Evolutionary conservation across 129 eudicot genomes (phyloP).

Genomic region (Calendula officinalis): DNA sequence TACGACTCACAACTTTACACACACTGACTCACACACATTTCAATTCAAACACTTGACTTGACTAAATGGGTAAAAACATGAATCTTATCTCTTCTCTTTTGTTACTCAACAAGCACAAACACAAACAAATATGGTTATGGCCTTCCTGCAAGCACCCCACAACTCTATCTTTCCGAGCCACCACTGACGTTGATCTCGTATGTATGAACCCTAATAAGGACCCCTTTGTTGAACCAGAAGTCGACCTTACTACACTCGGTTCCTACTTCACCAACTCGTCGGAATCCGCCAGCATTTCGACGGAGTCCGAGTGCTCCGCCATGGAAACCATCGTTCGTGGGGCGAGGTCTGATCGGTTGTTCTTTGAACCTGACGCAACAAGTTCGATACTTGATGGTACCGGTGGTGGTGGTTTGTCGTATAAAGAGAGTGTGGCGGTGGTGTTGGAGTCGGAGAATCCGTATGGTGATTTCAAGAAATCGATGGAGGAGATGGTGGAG

Average conservation of each 20-base stretch:
- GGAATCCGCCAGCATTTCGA: no score
- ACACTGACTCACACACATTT: conserved; percentile 8
- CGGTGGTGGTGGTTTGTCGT: conserved; percentile 22
- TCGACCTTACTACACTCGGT: no score
- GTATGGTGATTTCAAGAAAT: conserved; percentile 68
- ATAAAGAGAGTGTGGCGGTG: conserved; percentile 57
- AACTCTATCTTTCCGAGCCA: conserved; percentile 65
- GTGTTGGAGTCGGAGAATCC: conserved; percentile 79
- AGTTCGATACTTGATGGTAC: conserved; percentile 39
- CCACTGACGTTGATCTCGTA: conserved; percentile 27
- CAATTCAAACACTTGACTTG: conserved; percentile 16
- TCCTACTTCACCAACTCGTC: no score
- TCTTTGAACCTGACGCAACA: conserved; percentile 61
- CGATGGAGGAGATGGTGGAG: conserved; percentile 95
- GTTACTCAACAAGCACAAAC: conserved; percentile 39
- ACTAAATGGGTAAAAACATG: conserved; percentile 46
- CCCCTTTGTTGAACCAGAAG: no score
- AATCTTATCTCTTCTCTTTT: conserved; percentile 54
- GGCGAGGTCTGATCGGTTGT: conserved; percentile 51
- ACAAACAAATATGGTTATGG: conserved; percentile 50
- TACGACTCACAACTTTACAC: no score
- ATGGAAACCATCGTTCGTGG: conserved; percentile 56
- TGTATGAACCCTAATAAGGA: no score
- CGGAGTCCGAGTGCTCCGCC: conserved; percentile 30
- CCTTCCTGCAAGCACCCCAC: conserved; percentile 71